Evolutionary conservation across 208 protist genomes (phyloP).

Genomic region (Leishmania amazonensis): DNA sequence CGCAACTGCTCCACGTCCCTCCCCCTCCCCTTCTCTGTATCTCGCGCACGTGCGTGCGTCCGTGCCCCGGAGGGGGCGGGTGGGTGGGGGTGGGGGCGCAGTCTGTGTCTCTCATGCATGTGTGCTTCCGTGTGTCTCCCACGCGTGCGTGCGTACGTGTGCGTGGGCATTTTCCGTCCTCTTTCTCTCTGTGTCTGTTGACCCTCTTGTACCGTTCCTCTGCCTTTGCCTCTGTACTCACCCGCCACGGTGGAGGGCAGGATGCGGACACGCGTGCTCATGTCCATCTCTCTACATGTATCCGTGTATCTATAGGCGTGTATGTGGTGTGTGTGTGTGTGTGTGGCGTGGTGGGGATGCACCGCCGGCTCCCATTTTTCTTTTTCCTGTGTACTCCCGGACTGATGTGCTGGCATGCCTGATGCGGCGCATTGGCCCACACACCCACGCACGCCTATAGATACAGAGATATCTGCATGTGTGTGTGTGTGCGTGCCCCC

Average conservation of each 20-base stretch:
- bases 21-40: background rate
- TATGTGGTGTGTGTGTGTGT: no score
- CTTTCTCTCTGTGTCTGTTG: background rate
- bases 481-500: background rate
- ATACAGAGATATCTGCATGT: background rate
- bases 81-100: no score
- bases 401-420: background rate
- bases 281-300: background rate
- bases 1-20: background rate
- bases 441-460: background rate
- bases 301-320: background rate
- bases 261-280: background rate
- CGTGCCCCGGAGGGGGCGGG: no score
- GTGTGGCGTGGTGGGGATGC: background rate
- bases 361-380: background rate
- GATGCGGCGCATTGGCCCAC: no score
- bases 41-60: background rate
- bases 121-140: background rate
- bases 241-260: background rate
- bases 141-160: background rate
- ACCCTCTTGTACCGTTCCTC: conserved; percentile 3
- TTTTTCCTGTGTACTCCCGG: background rate
- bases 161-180: background rate
- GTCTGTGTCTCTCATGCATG: background rate
- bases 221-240: background rate